Base-by-base conservation (phyloP, 176 grass and related monocot species). In the Eragrostis nindensis region DNA sequence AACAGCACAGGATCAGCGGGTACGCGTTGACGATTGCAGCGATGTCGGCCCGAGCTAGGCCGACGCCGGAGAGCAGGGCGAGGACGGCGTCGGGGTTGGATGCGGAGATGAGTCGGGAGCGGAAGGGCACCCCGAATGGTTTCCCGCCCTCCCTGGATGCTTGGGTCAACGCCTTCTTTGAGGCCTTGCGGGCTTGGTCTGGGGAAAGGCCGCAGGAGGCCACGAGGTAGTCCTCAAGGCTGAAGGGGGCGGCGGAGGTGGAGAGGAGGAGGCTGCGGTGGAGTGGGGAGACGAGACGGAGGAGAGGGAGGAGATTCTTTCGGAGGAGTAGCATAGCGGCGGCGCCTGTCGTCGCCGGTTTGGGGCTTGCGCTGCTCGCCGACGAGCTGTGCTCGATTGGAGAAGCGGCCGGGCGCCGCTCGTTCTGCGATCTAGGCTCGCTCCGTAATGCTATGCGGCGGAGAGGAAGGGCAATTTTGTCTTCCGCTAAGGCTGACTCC, bases 151-250 rank as follows among this genome's bases (percentile, higher is more conserved):
- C 32, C 32, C 32, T 36, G 72, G 72, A 24, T 11, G 21, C 0
- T 2, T 3, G 13, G 16, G 4, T n/a, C 8, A 44, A 6, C 8
- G 22, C 39, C 14, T 76, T 76, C 59, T 39, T 1, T 25, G 70
- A 38, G 0, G 68, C 44, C 25, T 32, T 84, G 38, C 61, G 36
- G 12, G 81, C 46, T 38, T 83, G 81, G 10, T 77, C 56, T 4
- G 6, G 75, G 26, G 75, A 41, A 70, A 91, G 78, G 70, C 71
- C 55, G 69, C 81, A 91, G 69, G 75, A 29, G 63, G 70, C 27
- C 63, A 80, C 21, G 19, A 91, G 89, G 62, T 84, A 91, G 26
- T 87, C 80, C 56, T 85, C 84, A 62, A 83, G 59, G 41, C 76
- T 79, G 57, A 85, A 85, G 48, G 38, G 32, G 32, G 32, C 32